Evolutionary conservation across 768 basidiomycete genomes (phyloP).

Genomic region (Kwoniella dejecticola): DNA sequence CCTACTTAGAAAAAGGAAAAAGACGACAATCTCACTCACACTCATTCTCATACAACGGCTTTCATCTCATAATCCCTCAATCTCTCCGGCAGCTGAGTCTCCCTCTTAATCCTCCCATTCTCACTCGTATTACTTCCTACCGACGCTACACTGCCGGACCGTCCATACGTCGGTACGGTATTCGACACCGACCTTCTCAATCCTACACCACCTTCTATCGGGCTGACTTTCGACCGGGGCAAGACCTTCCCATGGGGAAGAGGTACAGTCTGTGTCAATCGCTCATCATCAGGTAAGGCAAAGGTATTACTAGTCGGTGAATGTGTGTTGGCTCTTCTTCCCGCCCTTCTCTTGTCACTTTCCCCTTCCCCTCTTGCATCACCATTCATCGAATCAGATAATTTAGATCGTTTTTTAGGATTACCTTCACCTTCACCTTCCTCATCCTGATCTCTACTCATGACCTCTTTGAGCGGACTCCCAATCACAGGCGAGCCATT

Average conservation of each 20-base stretch:
- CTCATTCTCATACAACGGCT: not conserved
- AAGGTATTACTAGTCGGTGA: constrained; percentile 12
- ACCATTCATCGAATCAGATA: not conserved
- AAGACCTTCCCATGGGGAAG: constrained; percentile 8
- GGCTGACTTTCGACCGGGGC: not conserved
- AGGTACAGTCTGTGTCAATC: constrained; percentile 18
- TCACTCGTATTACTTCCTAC: constrained; percentile 6
- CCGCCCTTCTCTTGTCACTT: not conserved
- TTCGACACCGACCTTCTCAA: constrained; percentile 2
- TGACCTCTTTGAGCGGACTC: constrained; percentile 33
- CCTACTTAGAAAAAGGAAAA: too few species aligned
- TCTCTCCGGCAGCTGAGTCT: constrained; percentile 30
- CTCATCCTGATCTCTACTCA: constrained; percentile 16
- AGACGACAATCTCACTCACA: too few species aligned
- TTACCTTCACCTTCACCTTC: constrained; percentile 10
- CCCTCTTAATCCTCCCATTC: constrained; percentile 27
- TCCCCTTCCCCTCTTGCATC: too few species aligned
- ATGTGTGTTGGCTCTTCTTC: constrained; percentile 15
- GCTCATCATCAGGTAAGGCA: constrained; percentile 6
- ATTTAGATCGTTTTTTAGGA: constrained; percentile 18
- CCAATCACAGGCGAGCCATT: constrained; percentile 18
- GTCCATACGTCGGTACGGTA: not conserved
- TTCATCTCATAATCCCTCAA: constrained; percentile 39
- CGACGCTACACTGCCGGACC: constrained; percentile 8
- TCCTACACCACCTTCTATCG: not conserved